Base-by-base conservation (phyloP, 345 rosid species). In the Sapria himalayana region DNA sequence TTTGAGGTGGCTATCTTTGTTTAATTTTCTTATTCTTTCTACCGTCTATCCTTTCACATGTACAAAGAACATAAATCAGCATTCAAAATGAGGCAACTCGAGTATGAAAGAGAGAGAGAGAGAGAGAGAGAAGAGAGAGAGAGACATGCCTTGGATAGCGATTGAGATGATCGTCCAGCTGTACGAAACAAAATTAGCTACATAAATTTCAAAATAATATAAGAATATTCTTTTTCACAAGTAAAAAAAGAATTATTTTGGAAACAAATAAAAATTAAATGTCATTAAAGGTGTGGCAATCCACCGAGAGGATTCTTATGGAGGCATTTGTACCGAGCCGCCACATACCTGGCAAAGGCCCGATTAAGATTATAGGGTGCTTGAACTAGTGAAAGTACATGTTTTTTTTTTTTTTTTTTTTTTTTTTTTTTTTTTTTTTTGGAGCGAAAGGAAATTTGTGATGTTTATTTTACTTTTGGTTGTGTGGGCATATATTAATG, bases 101-200 rank as follows among this genome's bases (percentile, higher is more conserved):
- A 14, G n/a, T n/a, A n/a, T n/a, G n/a, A n/a, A n/a, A n/a, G n/a
- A 55, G 22, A 9, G 22, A 2, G 9, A 57, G 19, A 36, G 18
- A 46, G 42, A 12, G 19, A 29, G 22, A 21, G 24, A 39, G 10
- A 5, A 13, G 18, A 37, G 5, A 8, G 41, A 15, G 25, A 34
- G 9, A 46, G 33, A 1, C 33, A 24, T 60, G 81, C 94, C 97
- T 73, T 46, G 23, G 66, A 49, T 37, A 78, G 36, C 38, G 43
- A 50, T 33, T 59, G 58, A 7, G 69, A 61, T 19, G 92, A 73
- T 37, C 85, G 64, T 25, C 85, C 97, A 61, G 59, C 97, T 81
- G 70, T 72, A 69, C n/a, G 34, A 61, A 39, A 39, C 25, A 60
- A 51, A 19, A 56, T 37, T 34, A 56, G 43, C 31, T 49, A 56